Percentiles rank a stretch among this genome's conserved stretches.
Conservation (phyloP, 805 yeast genomes). For the Naumovozyma dairenensis region DNA sequence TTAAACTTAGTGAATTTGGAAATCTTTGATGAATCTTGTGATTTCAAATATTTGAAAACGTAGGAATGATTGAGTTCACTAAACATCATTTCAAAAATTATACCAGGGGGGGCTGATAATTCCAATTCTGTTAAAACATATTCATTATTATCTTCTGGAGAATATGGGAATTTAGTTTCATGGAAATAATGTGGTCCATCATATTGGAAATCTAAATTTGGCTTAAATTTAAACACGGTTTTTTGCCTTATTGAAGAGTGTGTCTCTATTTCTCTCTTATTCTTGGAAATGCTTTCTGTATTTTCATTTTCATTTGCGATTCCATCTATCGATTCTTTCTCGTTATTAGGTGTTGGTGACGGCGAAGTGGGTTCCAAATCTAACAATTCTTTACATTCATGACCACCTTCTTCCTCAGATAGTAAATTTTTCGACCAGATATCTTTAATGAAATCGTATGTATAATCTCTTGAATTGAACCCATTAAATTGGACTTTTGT, state of each 20-base stretch:
- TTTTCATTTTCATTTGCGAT: conserved; percentile 29
- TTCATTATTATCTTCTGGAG: conserved; percentile 40
- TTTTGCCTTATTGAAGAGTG: conserved; percentile 14
- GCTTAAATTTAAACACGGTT: conserved; percentile 21
- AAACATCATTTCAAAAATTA: conserved; percentile 58
- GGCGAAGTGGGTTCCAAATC: neutral
- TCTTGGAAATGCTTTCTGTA: conserved; percentile 19
- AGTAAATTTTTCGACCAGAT: conserved; percentile 47
- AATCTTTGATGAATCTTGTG: conserved; percentile 31
- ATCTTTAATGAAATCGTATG: conserved; percentile 57
- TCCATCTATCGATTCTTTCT: conserved; percentile 2
- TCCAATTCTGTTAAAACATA: conserved; percentile 41
- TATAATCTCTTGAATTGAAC: conserved; percentile 71
- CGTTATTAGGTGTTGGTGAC: neutral
- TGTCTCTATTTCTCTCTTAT: conserved; percentile 15
- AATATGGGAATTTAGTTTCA: conserved; percentile 43
- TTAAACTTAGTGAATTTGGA: conserved; percentile 27
- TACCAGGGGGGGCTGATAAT: conserved; percentile 67
- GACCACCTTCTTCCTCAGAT: conserved; percentile 5
- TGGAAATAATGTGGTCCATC: conserved; percentile 61
- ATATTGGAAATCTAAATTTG: conserved; percentile 36
- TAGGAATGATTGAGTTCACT: conserved; percentile 45
- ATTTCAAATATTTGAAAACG: conserved; percentile 33
- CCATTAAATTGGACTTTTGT: conserved; percentile 71
- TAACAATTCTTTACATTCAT: neutral